Percentiles rank a stretch among this genome's conserved stretches.
Evolutionary conservation across 2,329 filamentous ascomycete genomes (phyloP).

Genomic region (Ramularia endophylla): DNA sequence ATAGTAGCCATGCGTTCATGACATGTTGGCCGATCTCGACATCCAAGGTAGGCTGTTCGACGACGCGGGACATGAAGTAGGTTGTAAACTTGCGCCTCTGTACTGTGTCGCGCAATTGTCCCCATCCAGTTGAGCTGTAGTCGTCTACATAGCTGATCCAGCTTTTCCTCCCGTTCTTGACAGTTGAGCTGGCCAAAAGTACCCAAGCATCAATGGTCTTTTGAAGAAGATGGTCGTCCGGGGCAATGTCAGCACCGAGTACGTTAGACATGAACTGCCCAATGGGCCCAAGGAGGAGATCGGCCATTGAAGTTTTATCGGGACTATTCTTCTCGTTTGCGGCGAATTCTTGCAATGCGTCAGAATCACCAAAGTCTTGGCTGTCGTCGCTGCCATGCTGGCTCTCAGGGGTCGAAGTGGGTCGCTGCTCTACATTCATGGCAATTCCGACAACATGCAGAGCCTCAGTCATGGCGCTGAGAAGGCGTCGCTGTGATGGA

Average conservation of each 20-base stretch:
- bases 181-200: conserved; percentile 41
- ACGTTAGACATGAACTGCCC: conserved; percentile 54
- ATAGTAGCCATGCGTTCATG: conserved; percentile 49
- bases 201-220: conserved; percentile 52
- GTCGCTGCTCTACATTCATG: conserved; percentile 19
- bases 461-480: conserved; percentile 44
- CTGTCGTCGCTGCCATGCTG: conserved; percentile 50
- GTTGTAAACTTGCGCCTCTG: conserved; percentile 42
- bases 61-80: conserved; percentile 39
- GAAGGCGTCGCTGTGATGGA: conserved; percentile 33
- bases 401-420: conserved; percentile 21
- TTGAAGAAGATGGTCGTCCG: conserved; percentile 50
- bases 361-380: conserved; percentile 58
- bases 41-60: conserved; percentile 37
- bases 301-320: conserved; percentile 27
- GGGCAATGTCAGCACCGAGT: conserved; percentile 53
- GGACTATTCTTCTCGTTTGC: conserved; percentile 1
- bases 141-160: conserved; percentile 53
- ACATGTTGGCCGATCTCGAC: conserved; percentile 44
- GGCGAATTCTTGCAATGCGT: conserved; percentile 44
- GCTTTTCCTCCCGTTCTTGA: conserved; percentile 36
- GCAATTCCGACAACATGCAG: conserved; percentile 45
- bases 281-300: conserved; percentile 44
- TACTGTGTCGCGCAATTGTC: conserved; percentile 40
- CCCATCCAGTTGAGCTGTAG: conserved; percentile 49